Evolutionary conservation across 441 rosid genomes (phyloP).

Genomic region (Rhodomyrtus psidioides): DNA sequence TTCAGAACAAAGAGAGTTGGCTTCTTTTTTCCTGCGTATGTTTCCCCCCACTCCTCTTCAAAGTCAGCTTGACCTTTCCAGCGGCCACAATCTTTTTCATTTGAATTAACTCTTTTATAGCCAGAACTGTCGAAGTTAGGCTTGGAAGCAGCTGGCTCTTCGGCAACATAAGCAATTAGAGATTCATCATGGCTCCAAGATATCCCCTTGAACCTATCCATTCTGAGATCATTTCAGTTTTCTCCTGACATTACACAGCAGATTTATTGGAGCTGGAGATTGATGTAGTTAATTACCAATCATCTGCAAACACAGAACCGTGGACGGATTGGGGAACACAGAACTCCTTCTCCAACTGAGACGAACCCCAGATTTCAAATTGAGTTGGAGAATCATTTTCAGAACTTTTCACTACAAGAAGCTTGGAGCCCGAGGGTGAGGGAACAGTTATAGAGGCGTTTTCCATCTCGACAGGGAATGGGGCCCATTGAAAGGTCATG

Average conservation of each 20-base stretch:
- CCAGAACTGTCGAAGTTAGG: constrained; percentile 56
- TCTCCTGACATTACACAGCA: not conserved
- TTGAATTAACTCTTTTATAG: constrained; percentile 39
- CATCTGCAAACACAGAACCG: constrained; percentile 75
- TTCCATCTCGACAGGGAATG: constrained; percentile 78
- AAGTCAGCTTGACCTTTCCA: constrained; percentile 98
- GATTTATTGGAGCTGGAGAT: not conserved
- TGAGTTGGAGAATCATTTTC: constrained; percentile 73
- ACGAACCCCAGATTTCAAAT: constrained; percentile 79
- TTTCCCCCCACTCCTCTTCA: constrained; percentile 99
- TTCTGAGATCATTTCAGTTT: not conserved
- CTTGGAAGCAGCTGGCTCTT: constrained; percentile 52
- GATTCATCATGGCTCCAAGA: constrained; percentile 86
- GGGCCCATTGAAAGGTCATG: constrained; percentile 60
- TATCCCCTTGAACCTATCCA: constrained; percentile 83
- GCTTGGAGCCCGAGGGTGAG: constrained; percentile 80
- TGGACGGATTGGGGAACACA: constrained; percentile 69
- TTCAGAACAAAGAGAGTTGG: constrained; percentile 67
- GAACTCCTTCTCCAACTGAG: constrained; percentile 74
- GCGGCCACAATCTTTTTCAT: constrained; percentile 52
- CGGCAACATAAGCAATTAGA: constrained; percentile 75
- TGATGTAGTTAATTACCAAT: constrained; percentile 43
- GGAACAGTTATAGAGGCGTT: constrained; percentile 60
- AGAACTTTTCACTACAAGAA: constrained; percentile 69
- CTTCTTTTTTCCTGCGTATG: constrained; percentile 79